Base-by-base conservation (phyloP, 2,329 filamentous ascomycete species). In the Penicillium thymicola region DNA sequence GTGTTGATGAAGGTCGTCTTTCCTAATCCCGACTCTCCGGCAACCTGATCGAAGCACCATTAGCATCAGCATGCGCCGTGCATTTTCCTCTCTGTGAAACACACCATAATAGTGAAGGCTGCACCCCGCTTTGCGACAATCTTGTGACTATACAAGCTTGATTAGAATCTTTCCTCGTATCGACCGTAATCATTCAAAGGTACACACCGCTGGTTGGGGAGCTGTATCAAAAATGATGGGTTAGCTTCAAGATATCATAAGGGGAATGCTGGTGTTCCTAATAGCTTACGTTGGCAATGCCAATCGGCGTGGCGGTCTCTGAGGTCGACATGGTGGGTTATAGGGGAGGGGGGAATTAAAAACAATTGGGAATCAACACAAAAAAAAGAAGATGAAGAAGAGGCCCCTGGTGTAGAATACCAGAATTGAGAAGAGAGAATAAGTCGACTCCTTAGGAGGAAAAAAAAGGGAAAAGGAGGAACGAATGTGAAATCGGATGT, bases 1-100 rank as follows among this genome's bases (percentile, higher is more conserved):
- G 94, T 99, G 87, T 99, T 99, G 87, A 99, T 97, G 81, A 99
- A 99, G 71, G 94, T 99, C 27, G 95, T 99, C 86, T 99, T 99
- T 82, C 94, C 94, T 69, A 97, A 82, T 74, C 93, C 93, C 67
- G 94, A 97, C 82, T 99, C 93, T 81, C 93, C 93, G 81, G 94
- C 94, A 79, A 97, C 92, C 92, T 96, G 71, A 52, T 41, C 16
- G 54, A 47, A 44, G 41, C 28, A 37, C 48, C 57, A 66, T 73
- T 65, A 76, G 72, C 58, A 32, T 51, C 30, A 41, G 38, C 30
- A 42, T 23, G 28, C 32, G 11, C 42, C 41, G 38, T 16, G 30
- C n/a, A 51, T 50, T 42, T 30, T 54, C 23, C 36, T 51, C 44
- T 21, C n/a, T 53, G 54, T 57, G 21, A 43, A 49, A 65, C 82